phyloP scores from a whole-genome alignment of 306 rosid genomes.

The Sindora glabra region DNA sequence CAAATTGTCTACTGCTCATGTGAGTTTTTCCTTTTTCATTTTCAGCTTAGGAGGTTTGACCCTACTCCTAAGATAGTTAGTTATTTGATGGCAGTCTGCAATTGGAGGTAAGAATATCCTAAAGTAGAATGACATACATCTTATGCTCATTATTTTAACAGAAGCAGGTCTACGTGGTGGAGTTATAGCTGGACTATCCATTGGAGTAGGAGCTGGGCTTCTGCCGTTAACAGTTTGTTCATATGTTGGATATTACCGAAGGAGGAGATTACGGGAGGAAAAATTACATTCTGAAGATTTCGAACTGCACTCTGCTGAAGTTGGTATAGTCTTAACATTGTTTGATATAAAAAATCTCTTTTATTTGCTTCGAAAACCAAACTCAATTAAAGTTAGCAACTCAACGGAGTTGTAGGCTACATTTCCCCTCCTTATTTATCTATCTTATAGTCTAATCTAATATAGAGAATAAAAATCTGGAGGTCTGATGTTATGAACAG shows the following conservation, averaged over 20 bases:
- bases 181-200: slow-evolving; percentile 44
- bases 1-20: background rate
- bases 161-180: slow-evolving; percentile 45
- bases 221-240: slow-evolving; percentile 30
- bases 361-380: background rate
- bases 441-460: too few relatives aligned
- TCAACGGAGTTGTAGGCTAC: background rate
- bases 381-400: background rate
- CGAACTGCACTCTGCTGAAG: too few relatives aligned
- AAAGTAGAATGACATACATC: background rate
- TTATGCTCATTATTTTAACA: slow-evolving; percentile 17
- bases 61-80: slow-evolving; percentile 12
- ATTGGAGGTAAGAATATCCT: slow-evolving; percentile 27
- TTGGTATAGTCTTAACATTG: too few relatives aligned
- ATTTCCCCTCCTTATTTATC: background rate
- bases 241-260: slow-evolving; percentile 33
- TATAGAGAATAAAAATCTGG: too few relatives aligned
- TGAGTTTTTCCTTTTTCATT: slow-evolving; percentile 16
- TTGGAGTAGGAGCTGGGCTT: slow-evolving; percentile 47
- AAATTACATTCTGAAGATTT: slow-evolving; percentile 19
- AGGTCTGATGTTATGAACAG: too few relatives aligned
- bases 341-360: too few relatives aligned
- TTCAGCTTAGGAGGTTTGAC: slow-evolving; percentile 51
- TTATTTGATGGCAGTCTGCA: slow-evolving; percentile 28
- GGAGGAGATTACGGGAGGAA: slow-evolving; percentile 22